Percentiles rank a stretch among this genome's conserved stretches.
These are phyloP conservation scores for Fusarium oxysporum DNA, from an alignment of 2,329 filamentous ascomycete genomes.

Conservation along the genomic window DNA sequence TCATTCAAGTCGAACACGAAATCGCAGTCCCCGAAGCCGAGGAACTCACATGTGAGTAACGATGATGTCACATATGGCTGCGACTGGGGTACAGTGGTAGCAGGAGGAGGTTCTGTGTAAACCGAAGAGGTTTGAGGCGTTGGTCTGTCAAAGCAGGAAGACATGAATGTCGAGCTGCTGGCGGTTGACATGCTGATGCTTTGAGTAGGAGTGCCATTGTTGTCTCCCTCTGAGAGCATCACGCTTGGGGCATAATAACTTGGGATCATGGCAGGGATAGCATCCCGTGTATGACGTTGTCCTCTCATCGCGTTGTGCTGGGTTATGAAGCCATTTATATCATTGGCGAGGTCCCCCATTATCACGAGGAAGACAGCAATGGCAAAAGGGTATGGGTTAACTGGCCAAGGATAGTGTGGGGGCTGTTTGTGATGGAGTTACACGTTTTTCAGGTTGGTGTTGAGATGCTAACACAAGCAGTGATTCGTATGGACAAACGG, in stretches of 20 bases:
- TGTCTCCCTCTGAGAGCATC: slow-evolving; percentile 21
- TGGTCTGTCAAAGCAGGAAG: slow-evolving; percentile 23
- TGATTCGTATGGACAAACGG: background rate
- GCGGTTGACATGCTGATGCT: slow-evolving; percentile 20
- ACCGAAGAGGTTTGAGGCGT: slow-evolving; percentile 16
- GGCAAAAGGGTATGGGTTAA: background rate
- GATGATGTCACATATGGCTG: slow-evolving; percentile 7
- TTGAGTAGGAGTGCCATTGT: background rate
- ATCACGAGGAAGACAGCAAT: background rate
- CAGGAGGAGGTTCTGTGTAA: slow-evolving; percentile 39
- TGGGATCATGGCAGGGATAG: background rate
- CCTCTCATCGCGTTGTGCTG: slow-evolving; percentile 24
- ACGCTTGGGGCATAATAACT: slow-evolving; percentile 25
- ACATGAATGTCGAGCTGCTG: slow-evolving; percentile 25
- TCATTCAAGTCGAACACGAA: slow-evolving; percentile 54
- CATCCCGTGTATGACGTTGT: background rate
- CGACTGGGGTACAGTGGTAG: slow-evolving; percentile 13
- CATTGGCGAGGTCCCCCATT: slow-evolving; percentile 23
- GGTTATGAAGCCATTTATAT: slow-evolving; percentile 32
- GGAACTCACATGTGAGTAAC: slow-evolving; percentile 57
- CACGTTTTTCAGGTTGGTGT: background rate
- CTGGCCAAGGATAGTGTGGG: background rate
- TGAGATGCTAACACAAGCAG: background rate
- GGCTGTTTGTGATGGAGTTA: background rate
- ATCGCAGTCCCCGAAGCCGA: slow-evolving; percentile 51